Evolutionary conservation across 2,329 filamentous ascomycete genomes (phyloP).

Genomic region (Ilyonectria mors-panacis): DNA sequence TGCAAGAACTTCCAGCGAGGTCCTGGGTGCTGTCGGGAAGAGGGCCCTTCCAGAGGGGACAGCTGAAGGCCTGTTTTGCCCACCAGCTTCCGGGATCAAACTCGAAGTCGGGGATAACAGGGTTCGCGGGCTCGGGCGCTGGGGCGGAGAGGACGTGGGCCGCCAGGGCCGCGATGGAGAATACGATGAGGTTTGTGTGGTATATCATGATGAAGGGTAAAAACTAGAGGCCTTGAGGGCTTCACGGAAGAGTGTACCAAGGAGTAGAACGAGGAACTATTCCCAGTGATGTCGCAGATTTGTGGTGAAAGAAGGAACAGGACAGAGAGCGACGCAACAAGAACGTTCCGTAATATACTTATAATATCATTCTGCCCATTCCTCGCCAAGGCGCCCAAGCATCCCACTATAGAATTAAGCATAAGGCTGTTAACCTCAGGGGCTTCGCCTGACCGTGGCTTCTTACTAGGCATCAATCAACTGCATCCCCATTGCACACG

Average conservation of each 20-base stretch:
- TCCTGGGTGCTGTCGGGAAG: slow-evolving; percentile 29
- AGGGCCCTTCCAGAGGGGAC: slow-evolving; percentile 29
- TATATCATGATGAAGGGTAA: background rate
- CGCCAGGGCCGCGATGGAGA: background rate
- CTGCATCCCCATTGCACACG: background rate
- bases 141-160: background rate
- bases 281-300: background rate
- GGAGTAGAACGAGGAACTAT: background rate
- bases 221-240: no score
- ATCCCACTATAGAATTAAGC: background rate
- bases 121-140: background rate
- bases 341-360: background rate
- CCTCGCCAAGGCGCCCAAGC: background rate
- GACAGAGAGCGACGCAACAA: background rate
- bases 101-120: slow-evolving; percentile 5
- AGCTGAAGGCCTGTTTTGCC: slow-evolving; percentile 17
- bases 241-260: background rate
- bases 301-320: background rate
- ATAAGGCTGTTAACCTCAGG: background rate
- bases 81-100: slow-evolving; percentile 6
- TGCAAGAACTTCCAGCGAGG: slow-evolving; percentile 25
- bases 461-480: background rate
- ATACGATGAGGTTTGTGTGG: background rate
- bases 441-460: background rate
- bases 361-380: background rate